Percentiles rank a stretch among this genome's conserved stretches.
phyloP scores from a whole-genome alignment of 768 basidiomycete genomes.

The Tremella yokohamensis region DNA sequence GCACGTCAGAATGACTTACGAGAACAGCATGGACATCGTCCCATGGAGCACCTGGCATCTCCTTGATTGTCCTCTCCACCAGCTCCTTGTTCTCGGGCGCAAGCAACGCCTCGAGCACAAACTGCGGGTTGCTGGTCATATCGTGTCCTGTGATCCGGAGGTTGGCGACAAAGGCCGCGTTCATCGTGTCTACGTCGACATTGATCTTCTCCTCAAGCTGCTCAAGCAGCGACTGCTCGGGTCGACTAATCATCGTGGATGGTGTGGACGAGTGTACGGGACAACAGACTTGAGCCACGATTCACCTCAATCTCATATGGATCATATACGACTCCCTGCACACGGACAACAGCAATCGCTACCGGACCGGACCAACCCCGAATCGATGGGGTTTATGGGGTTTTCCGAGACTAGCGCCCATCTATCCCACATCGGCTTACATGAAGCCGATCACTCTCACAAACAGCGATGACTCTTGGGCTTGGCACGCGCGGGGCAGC shows the following conservation, averaged over 20 bases:
- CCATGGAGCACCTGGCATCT: slow-evolving; percentile 16
- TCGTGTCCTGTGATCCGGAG: slow-evolving; percentile 31
- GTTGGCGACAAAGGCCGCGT: slow-evolving; percentile 19
- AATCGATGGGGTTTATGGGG: too few relatives aligned
- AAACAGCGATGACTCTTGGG: too few relatives aligned
- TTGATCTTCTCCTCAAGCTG: slow-evolving; percentile 12
- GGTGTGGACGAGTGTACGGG: neutral
- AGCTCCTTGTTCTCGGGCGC: slow-evolving; percentile 29
- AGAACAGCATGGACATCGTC: slow-evolving; percentile 11
- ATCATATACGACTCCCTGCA: too few relatives aligned
- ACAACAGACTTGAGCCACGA: too few relatives aligned
- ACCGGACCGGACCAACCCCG: too few relatives aligned
- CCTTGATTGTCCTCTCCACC: slow-evolving; percentile 23
- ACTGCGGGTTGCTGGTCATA: slow-evolving; percentile 29
- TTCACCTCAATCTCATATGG: too few relatives aligned
- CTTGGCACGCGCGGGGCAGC: too few relatives aligned
- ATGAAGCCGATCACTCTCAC: too few relatives aligned
- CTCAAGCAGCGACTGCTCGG: slow-evolving; percentile 15
- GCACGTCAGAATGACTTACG: slow-evolving; percentile 4
- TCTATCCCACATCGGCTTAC: too few relatives aligned
- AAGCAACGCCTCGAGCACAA: slow-evolving; percentile 23
- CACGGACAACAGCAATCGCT: too few relatives aligned
- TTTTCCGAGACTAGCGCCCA: too few relatives aligned
- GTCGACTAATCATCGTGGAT: slow-evolving; percentile 17
- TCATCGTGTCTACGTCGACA: slow-evolving; percentile 34